These are phyloP conservation scores for Tricholomella constricta DNA, from an alignment of 768 basidiomycete species.

Conservation along the genomic window DNA sequence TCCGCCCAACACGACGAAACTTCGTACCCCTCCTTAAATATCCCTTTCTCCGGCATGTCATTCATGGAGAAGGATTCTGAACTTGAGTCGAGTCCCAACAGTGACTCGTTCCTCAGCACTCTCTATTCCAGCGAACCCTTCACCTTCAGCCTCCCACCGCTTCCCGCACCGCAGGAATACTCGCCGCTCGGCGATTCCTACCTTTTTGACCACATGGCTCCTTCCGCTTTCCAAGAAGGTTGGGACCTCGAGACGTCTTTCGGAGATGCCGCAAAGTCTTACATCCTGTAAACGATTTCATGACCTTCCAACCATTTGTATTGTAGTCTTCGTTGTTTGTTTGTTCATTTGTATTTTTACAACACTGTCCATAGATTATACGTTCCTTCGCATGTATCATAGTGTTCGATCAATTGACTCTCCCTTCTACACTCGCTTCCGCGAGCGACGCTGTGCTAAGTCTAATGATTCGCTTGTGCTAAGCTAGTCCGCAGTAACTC, in stretches of 20 bases:
- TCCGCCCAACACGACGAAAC: conserved; percentile 5
- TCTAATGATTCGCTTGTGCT: background rate
- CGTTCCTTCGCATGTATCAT: background rate
- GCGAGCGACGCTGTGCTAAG: background rate
- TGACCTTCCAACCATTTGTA: background rate
- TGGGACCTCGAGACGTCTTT: conserved; percentile 7
- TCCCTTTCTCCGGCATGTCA: background rate
- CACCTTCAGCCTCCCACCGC: conserved; percentile 2
- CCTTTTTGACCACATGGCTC: conserved; percentile 1
- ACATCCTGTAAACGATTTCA: background rate
- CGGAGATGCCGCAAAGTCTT: background rate
- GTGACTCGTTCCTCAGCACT: conserved; percentile 11
- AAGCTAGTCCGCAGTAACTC: conserved; percentile 27
- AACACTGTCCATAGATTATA: background rate
- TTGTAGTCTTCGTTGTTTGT: background rate
- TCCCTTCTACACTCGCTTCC: background rate
- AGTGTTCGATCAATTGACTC: background rate
- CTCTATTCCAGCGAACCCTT: conserved; percentile 13
- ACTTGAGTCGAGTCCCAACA: background rate
- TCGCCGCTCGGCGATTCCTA: conserved; percentile 1
- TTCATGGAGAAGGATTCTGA: background rate
- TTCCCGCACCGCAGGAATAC: conserved; percentile 7
- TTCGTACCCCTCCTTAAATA: conserved; percentile 11
- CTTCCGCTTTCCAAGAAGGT: conserved; percentile 2
- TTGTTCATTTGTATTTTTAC: background rate